A percentile compares a stretch with the other conserved stretches of the same genome.
Conservation (phyloP, 1,139 yeast species). For the Sugiyamaella castrensis region DNA sequence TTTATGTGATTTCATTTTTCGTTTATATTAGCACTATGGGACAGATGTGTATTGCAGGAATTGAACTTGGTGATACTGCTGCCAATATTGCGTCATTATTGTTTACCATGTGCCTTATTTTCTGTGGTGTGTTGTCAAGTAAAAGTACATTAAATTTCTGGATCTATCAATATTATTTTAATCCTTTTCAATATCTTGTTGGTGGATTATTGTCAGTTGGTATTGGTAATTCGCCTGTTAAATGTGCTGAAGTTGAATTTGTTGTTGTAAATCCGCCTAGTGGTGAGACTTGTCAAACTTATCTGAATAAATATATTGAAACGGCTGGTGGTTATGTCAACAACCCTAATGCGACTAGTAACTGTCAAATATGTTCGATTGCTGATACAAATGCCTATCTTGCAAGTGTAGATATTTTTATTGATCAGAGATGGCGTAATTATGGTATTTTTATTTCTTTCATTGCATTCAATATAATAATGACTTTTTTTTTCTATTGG, state of each 20-base stretch:
- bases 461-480: conserved; percentile 49
- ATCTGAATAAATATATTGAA: conserved; percentile 42
- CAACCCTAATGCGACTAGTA: conserved; percentile 50
- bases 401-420: conserved; percentile 44
- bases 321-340: conserved; percentile 51
- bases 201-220: conserved; percentile 54
- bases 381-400: conserved; percentile 54
- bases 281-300: conserved; percentile 59
- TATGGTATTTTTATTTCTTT: conserved; percentile 55
- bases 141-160: conserved; percentile 60
- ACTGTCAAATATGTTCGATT: conserved; percentile 60
- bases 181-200: conserved; percentile 67
- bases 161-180: conserved; percentile 66
- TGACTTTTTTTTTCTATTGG: conserved; percentile 62
- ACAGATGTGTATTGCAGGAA: conserved; percentile 59
- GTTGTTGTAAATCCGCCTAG: conserved; percentile 53
- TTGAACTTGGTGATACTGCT: conserved; percentile 68
- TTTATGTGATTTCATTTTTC: conserved; percentile 53
- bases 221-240: conserved; percentile 54
- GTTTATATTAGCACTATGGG: conserved; percentile 64
- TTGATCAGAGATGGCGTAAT: conserved; percentile 55
- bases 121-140: conserved; percentile 79
- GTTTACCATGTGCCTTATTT: conserved; percentile 65
- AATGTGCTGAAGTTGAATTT: conserved; percentile 52
- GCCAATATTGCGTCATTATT: conserved; percentile 63